Percentiles rank a stretch among this genome's conserved stretches.
These are phyloP conservation scores for Talaromyces albobiverticillius DNA, from an alignment of 2,329 filamentous ascomycete genomes.

Conservation along the genomic window DNA sequence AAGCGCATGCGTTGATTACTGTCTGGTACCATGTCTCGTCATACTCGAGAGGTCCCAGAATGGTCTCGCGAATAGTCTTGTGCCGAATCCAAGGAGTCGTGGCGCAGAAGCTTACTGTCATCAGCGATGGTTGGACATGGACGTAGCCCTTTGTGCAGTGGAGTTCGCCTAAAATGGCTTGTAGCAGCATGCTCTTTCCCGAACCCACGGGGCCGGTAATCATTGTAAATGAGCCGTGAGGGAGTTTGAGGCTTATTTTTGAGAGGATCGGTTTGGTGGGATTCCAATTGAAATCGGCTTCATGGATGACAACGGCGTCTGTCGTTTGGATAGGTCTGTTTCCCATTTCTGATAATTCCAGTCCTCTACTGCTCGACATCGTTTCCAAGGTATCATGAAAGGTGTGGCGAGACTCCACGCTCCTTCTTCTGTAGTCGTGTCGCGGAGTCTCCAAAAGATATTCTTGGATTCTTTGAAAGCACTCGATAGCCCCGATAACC, in stretches of 20 bases:
- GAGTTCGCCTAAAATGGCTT: constrained; percentile 46
- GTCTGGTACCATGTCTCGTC: constrained; percentile 7
- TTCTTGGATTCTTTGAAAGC: constrained; percentile 42
- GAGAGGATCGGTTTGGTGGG: no score
- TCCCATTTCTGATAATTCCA: no score
- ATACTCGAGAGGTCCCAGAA: background rate
- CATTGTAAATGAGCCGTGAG: constrained; percentile 45
- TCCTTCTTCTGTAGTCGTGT: constrained; percentile 34
- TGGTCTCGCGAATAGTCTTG: background rate
- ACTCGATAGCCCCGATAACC: constrained; percentile 36
- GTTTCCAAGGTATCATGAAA: no score
- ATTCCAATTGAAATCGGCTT: no score
- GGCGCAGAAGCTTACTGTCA: constrained; percentile 29
- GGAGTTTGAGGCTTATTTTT: constrained; percentile 41
- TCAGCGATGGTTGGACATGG: constrained; percentile 22
- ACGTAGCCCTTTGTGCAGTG: constrained; percentile 31
- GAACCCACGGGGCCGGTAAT: constrained; percentile 51
- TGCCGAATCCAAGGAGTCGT: background rate
- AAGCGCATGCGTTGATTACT: background rate
- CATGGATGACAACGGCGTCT: no score
- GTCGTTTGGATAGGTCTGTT: no score
- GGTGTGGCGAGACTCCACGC: background rate
- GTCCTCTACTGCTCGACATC: no score
- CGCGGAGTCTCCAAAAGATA: constrained; percentile 43
- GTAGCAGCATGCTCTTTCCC: constrained; percentile 52